Evolutionary conservation across 805 yeast genomes (phyloP).

Genomic region (Nakazawaea anatomiae): DNA sequence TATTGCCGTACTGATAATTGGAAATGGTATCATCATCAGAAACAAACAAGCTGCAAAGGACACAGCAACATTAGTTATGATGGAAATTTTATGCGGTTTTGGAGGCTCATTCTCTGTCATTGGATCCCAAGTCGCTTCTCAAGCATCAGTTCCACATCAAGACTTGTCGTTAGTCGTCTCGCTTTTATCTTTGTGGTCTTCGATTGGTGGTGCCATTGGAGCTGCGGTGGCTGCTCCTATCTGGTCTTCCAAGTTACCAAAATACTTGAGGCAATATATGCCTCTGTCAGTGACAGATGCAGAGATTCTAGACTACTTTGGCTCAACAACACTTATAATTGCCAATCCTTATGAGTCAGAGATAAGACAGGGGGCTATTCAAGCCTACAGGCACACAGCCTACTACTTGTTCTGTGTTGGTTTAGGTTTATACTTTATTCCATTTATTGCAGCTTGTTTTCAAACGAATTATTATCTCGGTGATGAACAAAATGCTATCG

Average conservation of each 20-base stretch:
- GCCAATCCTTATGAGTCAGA: constrained; percentile 20
- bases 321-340: constrained; percentile 18
- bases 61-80: constrained; percentile 26
- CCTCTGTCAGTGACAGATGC: constrained; percentile 19
- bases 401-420: constrained; percentile 24
- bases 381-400: constrained; percentile 25
- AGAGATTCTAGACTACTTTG: constrained; percentile 17
- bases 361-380: constrained; percentile 25
- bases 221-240: constrained; percentile 30
- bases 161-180: constrained; percentile 30
- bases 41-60: constrained; percentile 19
- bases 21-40: constrained; percentile 22
- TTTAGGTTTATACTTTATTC: constrained; percentile 23
- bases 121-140: constrained; percentile 30
- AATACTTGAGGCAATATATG: constrained; percentile 22
- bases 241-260: constrained; percentile 26
- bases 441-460: constrained; percentile 25
- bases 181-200: constrained; percentile 24
- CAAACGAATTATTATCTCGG: constrained; percentile 31
- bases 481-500: constrained; percentile 27
- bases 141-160: constrained; percentile 35
- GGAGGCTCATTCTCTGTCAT: constrained; percentile 31
- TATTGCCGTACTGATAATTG: constrained; percentile 25
- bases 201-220: constrained; percentile 31
- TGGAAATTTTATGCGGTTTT: constrained; percentile 23